These are phyloP conservation scores for Xylaria sp. DNA, from an alignment of 2,329 filamentous ascomycete genomes.

Conservation along the genomic window DNA sequence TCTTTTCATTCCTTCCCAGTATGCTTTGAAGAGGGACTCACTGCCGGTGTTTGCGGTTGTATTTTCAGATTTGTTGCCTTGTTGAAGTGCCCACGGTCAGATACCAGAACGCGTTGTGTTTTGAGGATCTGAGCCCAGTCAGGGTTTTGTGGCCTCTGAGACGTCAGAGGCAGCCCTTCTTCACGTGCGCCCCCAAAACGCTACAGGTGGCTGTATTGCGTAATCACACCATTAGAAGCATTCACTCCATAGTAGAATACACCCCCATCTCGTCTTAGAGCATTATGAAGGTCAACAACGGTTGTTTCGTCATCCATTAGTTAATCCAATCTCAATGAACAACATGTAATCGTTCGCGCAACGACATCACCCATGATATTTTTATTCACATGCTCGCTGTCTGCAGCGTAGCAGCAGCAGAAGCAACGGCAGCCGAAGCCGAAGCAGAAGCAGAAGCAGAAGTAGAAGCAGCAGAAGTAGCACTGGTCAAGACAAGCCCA, in stretches of 20 bases:
- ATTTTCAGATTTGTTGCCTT: no score
- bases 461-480: slow-evolving; percentile 25
- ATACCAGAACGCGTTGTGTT: no score
- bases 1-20: no score
- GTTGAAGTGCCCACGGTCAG: no score
- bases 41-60: no score
- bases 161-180: no score
- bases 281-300: neutral
- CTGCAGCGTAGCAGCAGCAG: slow-evolving; percentile 3
- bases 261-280: neutral
- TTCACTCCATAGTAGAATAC: neutral
- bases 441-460: slow-evolving; percentile 28
- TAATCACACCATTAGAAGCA: neutral
- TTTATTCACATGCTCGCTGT: neutral
- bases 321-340: neutral
- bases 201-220: no score
- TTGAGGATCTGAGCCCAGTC: no score
- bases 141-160: no score
- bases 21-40: no score
- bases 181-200: no score
- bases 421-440: neutral
- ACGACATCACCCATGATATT: neutral
- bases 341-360: neutral
- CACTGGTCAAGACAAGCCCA: neutral
- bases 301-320: slow-evolving; percentile 1